Percentiles rank a stretch among this genome's conserved stretches.
These are phyloP conservation scores for Apiotrichum akiyoshidainum DNA, from an alignment of 1,284 basidiomycete species.

Conservation along the genomic window DNA sequence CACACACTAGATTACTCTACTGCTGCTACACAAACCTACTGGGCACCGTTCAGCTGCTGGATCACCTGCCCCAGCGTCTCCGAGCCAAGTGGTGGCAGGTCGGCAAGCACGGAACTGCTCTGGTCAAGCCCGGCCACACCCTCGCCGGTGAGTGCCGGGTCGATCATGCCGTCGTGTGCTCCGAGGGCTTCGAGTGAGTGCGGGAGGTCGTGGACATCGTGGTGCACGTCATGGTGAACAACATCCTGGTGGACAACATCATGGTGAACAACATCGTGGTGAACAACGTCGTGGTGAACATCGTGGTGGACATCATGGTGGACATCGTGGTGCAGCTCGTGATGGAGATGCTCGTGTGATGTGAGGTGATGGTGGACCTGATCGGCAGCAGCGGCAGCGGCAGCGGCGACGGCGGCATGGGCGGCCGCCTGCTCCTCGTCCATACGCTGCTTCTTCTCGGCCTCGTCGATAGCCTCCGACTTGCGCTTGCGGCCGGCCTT, in stretches of 20 bases:
- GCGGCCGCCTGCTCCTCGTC: slow-evolving; percentile 15
- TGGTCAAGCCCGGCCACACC: not conserved
- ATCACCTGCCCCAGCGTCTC: slow-evolving; percentile 25
- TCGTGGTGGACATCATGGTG: not conserved
- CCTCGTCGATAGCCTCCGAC: slow-evolving; percentile 17
- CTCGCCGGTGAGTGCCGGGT: slow-evolving; percentile 27
- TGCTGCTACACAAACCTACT: not conserved
- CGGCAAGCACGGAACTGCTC: slow-evolving; percentile 3
- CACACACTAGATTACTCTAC: not conserved
- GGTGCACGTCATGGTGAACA: not conserved
- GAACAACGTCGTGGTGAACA: not conserved
- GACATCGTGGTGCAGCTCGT: not conserved
- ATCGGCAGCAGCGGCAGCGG: slow-evolving; percentile 17
- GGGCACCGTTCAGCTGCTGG: slow-evolving; percentile 21
- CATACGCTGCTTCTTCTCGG: slow-evolving; percentile 18
- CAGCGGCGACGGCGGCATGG: slow-evolving; percentile 10
- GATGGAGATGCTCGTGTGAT: not conserved
- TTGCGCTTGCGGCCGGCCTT: slow-evolving; percentile 22
- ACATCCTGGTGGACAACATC: not conserved
- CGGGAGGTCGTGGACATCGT: slow-evolving; percentile 3
- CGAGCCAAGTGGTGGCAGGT: slow-evolving; percentile 16
- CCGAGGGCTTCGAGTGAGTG: slow-evolving; percentile 9
- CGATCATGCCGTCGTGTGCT: slow-evolving; percentile 19
- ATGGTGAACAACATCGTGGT: not conserved
- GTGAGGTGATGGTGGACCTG: not conserved